A percentile compares a stretch with the other conserved stretches of the same genome.
These are phyloP conservation scores for Kokia cookei DNA, from an alignment of 441 rosid species.

Conservation along the genomic window DNA sequence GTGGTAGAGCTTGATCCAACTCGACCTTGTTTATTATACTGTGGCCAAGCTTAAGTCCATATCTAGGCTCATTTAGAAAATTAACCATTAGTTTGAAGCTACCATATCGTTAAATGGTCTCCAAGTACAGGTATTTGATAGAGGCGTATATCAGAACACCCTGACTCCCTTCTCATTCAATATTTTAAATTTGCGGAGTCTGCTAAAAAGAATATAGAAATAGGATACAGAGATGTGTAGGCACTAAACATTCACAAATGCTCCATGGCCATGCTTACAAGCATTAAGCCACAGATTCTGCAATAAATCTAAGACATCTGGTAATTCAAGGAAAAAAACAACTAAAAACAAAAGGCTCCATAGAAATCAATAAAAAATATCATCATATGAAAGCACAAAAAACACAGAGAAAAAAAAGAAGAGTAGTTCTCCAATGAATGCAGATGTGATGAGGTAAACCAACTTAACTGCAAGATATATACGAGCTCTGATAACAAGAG, in stretches of 20 bases:
- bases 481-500: conserved; percentile 71
- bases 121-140: neutral
- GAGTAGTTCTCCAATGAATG: neutral
- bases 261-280: neutral
- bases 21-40: neutral
- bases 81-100: neutral
- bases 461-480: conserved; percentile 80
- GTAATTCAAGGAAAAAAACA: neutral
- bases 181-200: neutral
- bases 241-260: neutral
- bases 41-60: neutral
- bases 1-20: neutral
- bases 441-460: neutral
- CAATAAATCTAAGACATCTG: neutral
- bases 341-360: neutral
- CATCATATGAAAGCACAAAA: neutral
- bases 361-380: neutral
- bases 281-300: neutral
- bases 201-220: neutral
- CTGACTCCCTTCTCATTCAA: neutral
- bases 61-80: neutral
- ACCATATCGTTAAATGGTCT: neutral
- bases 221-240: neutral
- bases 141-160: neutral
- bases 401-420: neutral